phyloP scores from a whole-genome alignment of 129 eudicot genomes.

The sunflower (Helianthus annuus) region DNA sequence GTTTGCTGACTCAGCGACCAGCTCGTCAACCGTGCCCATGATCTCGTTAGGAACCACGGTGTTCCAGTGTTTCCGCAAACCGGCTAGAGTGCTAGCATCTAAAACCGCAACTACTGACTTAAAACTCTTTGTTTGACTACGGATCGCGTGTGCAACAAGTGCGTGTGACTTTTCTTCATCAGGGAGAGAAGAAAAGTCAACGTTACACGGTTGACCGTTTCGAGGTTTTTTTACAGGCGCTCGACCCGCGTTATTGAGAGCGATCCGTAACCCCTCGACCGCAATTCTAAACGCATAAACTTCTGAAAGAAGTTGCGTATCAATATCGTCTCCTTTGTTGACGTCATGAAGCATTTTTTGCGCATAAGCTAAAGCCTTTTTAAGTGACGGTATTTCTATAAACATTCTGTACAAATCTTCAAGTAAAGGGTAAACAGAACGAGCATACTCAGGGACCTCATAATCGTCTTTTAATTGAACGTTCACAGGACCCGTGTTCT shows the following conservation, averaged over 20 bases:
- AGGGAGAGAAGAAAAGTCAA: slow-evolving; percentile 59
- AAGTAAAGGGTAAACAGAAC: slow-evolving; percentile 69
- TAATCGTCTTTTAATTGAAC: slow-evolving; percentile 51
- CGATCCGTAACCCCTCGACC: slow-evolving; percentile 84
- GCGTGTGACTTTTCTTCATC: slow-evolving; percentile 79
- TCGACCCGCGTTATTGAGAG: slow-evolving; percentile 68
- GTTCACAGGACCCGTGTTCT: slow-evolving; percentile 16
- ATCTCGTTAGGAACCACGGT: slow-evolving; percentile 56
- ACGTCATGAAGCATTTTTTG: slow-evolving; percentile 80
- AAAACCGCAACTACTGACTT: slow-evolving; percentile 74
- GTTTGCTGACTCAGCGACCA: slow-evolving; percentile 45
- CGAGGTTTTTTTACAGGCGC: slow-evolving; percentile 38
- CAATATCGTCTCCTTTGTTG: slow-evolving; percentile 54
- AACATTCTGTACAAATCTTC: slow-evolving; percentile 65
- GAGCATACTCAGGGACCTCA: slow-evolving; percentile 76
- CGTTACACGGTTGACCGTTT: slow-evolving; percentile 5
- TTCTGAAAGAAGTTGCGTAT: slow-evolving; percentile 54
- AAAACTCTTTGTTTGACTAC: slow-evolving; percentile 62
- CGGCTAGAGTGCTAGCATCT: slow-evolving; percentile 73
- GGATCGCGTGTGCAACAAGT: slow-evolving; percentile 74
- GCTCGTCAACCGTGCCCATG: slow-evolving; percentile 51
- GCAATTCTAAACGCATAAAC: slow-evolving; percentile 72
- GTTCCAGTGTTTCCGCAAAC: slow-evolving; percentile 80
- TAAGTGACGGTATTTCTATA: slow-evolving; percentile 61
- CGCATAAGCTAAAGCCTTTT: slow-evolving; percentile 65